Conservation (phyloP, 202 grass and related monocot genomes). For the Carex sylvatica region DNA sequence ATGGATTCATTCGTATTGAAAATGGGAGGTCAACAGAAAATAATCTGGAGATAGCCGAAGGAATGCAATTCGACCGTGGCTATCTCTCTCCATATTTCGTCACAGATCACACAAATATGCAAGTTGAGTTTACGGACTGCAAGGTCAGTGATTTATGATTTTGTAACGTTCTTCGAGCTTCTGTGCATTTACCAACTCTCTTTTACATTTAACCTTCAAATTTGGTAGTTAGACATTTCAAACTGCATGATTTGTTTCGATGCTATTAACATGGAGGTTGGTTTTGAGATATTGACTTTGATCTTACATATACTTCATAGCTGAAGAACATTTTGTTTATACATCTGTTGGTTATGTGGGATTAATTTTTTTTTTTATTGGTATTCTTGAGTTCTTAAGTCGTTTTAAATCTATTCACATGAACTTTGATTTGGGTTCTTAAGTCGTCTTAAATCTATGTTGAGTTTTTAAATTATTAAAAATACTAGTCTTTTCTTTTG, state of each 20-base stretch:
- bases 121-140: constrained; percentile 60
- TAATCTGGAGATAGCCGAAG: constrained; percentile 65
- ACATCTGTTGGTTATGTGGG: background rate
- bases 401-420: background rate
- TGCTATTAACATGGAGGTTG: background rate
- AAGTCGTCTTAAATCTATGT: background rate
- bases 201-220: background rate
- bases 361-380: background rate
- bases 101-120: constrained; percentile 68
- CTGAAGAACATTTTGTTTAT: constrained; percentile 4
- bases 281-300: constrained; percentile 11
- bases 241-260: background rate
- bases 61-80: constrained; percentile 93
- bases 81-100: constrained; percentile 83
- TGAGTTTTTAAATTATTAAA: constrained; percentile 7
- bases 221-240: background rate
- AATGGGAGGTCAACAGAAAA: constrained; percentile 71
- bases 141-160: constrained; percentile 36
- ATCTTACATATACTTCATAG: background rate
- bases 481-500: constrained; percentile 14
- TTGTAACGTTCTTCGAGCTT: background rate
- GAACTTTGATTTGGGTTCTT: background rate
- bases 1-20: constrained; percentile 83
- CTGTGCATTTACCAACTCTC: background rate
- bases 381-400: background rate